These are phyloP conservation scores for Heterobasidion parviporum DNA, from an alignment of 1,284 basidiomycete species.

Conservation along the genomic window DNA sequence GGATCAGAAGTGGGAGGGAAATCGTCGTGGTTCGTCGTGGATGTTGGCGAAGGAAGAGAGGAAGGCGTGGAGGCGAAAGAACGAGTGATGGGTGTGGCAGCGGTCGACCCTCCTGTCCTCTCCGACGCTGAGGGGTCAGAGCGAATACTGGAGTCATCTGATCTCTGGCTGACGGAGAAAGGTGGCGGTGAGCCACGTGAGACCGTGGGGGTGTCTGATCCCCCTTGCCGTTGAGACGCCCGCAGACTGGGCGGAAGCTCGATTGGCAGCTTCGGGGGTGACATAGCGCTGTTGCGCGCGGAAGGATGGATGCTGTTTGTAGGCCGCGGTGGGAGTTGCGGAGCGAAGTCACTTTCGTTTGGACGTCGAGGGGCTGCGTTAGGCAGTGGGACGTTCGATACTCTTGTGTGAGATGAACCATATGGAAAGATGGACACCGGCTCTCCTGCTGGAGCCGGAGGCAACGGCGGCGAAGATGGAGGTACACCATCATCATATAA, in stretches of 20 bases:
- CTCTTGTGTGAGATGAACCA: constrained; percentile 58
- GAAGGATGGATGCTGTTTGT: constrained; percentile 66
- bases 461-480: constrained; percentile 49
- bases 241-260: neutral
- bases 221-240: no score
- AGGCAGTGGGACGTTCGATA: constrained; percentile 34
- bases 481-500: constrained; percentile 50
- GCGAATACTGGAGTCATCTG: neutral
- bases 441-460: constrained; percentile 58
- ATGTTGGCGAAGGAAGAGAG: neutral
- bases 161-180: neutral
- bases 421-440: constrained; percentile 46
- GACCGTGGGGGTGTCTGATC: neutral
- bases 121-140: neutral
- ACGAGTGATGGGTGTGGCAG: neutral
- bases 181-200: neutral
- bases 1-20: neutral
- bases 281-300: constrained; percentile 2
- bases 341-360: constrained; percentile 48
- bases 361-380: constrained; percentile 13
- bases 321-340: constrained; percentile 58
- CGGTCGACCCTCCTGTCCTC: neutral
- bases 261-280: neutral
- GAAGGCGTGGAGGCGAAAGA: neutral
- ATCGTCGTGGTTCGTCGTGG: neutral